Percentiles rank a stretch among this genome's conserved stretches.
Evolutionary conservation across 805 yeast genomes (phyloP).

Genomic region (Hanseniaspora clermontiae): DNA sequence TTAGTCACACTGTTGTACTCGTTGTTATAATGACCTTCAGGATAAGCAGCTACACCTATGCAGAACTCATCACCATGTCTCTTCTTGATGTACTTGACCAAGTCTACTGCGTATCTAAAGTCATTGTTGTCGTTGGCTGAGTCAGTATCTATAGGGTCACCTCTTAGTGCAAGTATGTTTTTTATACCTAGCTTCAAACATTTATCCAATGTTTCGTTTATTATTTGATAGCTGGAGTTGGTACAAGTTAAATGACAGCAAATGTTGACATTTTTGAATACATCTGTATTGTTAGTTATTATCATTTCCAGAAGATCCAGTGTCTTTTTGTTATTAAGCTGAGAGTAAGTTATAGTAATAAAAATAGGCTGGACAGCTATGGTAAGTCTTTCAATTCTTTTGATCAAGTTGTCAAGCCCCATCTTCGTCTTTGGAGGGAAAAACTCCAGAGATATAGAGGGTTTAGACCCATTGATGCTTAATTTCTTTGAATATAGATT

Average conservation of each 20-base stretch:
- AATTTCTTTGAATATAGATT: not conserved
- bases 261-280: constrained; percentile 62
- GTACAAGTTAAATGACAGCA: constrained; percentile 95
- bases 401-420: constrained; percentile 71
- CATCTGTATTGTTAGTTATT: constrained; percentile 40
- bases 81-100: constrained; percentile 64
- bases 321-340: constrained; percentile 84
- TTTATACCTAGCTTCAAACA: constrained; percentile 72
- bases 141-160: constrained; percentile 73
- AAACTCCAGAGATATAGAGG: constrained; percentile 80
- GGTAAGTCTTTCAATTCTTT: constrained; percentile 73
- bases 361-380: constrained; percentile 77
- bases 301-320: constrained; percentile 60
- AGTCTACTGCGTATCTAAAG: constrained; percentile 70
- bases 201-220: constrained; percentile 62
- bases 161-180: constrained; percentile 84
- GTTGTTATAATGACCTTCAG: constrained; percentile 80
- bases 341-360: constrained; percentile 96
- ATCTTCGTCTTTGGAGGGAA: constrained; percentile 94
- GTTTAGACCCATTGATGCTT: constrained; percentile 37
- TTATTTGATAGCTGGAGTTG: constrained; percentile 62
- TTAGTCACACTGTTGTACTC: constrained; percentile 23
- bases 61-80: constrained; percentile 73
- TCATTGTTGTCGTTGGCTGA: constrained; percentile 34
- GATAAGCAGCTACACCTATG: constrained; percentile 94